These are phyloP conservation scores for Luzula sylvatica DNA, from an alignment of 176 grass and related monocot species.

Conservation along the genomic window DNA sequence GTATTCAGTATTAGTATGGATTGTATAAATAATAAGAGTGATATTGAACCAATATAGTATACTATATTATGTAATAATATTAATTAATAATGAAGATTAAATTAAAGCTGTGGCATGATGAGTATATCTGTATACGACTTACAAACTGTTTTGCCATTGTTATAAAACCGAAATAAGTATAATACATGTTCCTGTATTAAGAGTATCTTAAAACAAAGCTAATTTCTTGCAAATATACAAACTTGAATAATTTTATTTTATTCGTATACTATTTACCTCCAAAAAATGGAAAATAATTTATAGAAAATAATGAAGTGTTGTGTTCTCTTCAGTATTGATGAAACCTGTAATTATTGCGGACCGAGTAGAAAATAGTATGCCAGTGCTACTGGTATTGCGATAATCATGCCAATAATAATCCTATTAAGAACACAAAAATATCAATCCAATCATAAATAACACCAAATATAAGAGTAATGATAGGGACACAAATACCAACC, in stretches of 20 bases:
- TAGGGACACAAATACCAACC: too few relatives aligned
- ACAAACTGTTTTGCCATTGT: neutral
- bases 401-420: conserved; percentile 78
- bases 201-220: neutral
- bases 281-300: neutral
- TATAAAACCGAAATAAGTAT: neutral
- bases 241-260: neutral
- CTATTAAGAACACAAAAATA: conserved; percentile 25
- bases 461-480: too few relatives aligned
- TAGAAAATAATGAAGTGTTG: neutral
- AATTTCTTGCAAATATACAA: neutral
- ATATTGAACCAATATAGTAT: too few relatives aligned
- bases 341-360: conserved; percentile 7
- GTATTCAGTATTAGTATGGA: neutral
- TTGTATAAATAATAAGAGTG: too few relatives aligned
- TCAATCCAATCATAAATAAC: neutral
- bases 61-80: too few relatives aligned
- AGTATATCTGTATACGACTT: neutral
- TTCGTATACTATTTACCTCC: too few relatives aligned
- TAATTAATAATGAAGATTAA: too few relatives aligned
- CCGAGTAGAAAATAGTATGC: conserved; percentile 67
- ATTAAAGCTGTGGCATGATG: too few relatives aligned
- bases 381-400: conserved; percentile 62
- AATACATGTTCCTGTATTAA: neutral
- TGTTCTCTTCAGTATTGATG: too few relatives aligned